Conservation (phyloP, 2,329 filamentous ascomycete species). For the Tolypocladium cylindrosporum region DNA sequence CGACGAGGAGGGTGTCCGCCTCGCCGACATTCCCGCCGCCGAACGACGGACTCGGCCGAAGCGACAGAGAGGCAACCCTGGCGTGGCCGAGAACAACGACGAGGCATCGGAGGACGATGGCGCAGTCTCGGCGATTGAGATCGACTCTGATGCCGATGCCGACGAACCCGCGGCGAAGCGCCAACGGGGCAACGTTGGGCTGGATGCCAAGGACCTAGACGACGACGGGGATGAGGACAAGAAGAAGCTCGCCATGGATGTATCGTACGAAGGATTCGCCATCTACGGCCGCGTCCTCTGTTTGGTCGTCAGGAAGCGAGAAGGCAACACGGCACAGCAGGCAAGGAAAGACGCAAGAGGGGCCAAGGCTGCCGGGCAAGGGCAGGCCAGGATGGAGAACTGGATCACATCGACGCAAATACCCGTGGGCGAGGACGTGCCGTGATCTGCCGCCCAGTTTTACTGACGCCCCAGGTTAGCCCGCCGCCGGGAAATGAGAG, state of each 20-base stretch:
- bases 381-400: slow-evolving; percentile 70
- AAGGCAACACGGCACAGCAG: slow-evolving; percentile 32
- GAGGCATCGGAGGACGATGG: slow-evolving; percentile 19
- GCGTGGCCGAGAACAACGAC: slow-evolving; percentile 14
- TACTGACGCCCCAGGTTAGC: not conserved
- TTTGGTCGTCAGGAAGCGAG: slow-evolving; percentile 73
- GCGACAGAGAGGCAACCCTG: slow-evolving; percentile 13
- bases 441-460: slow-evolving; percentile 9
- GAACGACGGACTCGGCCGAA: slow-evolving; percentile 14
- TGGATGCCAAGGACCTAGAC: slow-evolving; percentile 4
- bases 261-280: slow-evolving; percentile 88
- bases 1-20: slow-evolving; percentile 19
- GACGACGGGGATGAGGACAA: slow-evolving; percentile 54
- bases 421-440: slow-evolving; percentile 28
- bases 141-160: slow-evolving; percentile 26
- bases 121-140: slow-evolving; percentile 23
- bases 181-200: slow-evolving; percentile 20
- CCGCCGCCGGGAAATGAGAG: not conserved
- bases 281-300: slow-evolving; percentile 92
- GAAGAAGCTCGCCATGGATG: slow-evolving; percentile 81
- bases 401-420: slow-evolving; percentile 76
- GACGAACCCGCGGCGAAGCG: slow-evolving; percentile 36
- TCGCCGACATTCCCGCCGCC: slow-evolving; percentile 24
- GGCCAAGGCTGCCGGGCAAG: slow-evolving; percentile 37
- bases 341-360: slow-evolving; percentile 15